phyloP scores from a whole-genome alignment of 768 basidiomycete genomes.

The Paxillus involutus region DNA sequence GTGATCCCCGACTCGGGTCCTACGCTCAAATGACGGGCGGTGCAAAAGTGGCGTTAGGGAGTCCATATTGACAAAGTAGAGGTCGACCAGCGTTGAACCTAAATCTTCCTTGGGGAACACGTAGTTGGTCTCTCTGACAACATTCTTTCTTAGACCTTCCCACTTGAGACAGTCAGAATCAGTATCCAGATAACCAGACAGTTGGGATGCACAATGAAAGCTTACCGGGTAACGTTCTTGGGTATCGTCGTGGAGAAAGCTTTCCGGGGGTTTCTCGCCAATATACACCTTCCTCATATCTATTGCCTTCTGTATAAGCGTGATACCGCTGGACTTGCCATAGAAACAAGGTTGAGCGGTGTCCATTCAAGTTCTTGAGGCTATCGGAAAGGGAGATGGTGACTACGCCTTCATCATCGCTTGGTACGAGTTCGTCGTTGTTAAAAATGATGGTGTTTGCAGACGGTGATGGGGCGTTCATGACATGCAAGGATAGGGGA shows the following conservation, averaged over 20 bases:
- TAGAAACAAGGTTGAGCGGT: slow-evolving; percentile 27
- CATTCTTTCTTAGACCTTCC: background rate
- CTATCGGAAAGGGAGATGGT: slow-evolving; percentile 22
- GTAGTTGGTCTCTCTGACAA: slow-evolving; percentile 31
- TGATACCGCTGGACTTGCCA: slow-evolving; percentile 43
- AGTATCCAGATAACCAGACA: no score
- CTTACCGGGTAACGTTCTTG: slow-evolving; percentile 24
- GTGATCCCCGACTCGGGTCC: slow-evolving; percentile 49
- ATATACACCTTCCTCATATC: slow-evolving; percentile 59
- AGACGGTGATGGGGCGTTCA: slow-evolving; percentile 11
- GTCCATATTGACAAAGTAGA: slow-evolving; percentile 65
- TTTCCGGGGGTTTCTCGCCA: slow-evolving; percentile 29
- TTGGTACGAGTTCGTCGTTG: slow-evolving; percentile 22
- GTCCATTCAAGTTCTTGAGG: slow-evolving; percentile 21
- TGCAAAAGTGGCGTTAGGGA: slow-evolving; percentile 68
- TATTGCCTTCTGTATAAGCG: slow-evolving; percentile 46
- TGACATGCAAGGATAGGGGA: slow-evolving; percentile 12
- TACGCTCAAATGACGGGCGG: slow-evolving; percentile 61
- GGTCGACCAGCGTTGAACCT: slow-evolving; percentile 48
- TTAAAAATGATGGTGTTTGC: slow-evolving; percentile 1
- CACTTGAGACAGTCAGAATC: no score
- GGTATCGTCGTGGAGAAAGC: slow-evolving; percentile 17
- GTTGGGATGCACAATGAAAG: slow-evolving; percentile 10
- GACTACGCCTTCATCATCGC: slow-evolving; percentile 28
- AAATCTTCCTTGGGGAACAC: slow-evolving; percentile 54